Base-by-base conservation (phyloP, 176 grass and related monocot species). In the Avena sativa region DNA sequence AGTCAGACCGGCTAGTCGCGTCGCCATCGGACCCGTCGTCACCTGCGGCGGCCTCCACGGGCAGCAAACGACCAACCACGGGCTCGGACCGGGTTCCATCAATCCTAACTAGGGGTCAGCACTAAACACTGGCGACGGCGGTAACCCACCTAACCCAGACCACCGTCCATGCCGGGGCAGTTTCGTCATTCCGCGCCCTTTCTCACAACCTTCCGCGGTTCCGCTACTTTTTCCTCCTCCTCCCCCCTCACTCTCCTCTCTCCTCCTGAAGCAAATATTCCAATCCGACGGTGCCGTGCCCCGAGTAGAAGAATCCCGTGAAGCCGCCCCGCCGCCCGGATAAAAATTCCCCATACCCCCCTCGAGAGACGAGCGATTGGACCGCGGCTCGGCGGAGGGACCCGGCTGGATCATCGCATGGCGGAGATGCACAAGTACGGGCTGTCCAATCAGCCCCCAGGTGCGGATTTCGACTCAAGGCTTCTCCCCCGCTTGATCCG, bases 251-350 rank as follows among this genome's bases (percentile, higher is more conserved):
- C 82, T 85, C 82, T 52, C 80, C 80, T 72, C n/a, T 79, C 12
- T 50, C 53, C 51, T n/a, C 26, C 40, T 23, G 78, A 26, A 56
- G 82, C 83, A 91, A 86, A 88, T 86, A 88, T 91, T 91, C 90
- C 86, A 91, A 82, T 73, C 86, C 78, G 86, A 91, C 90, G 90
- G 86, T 64, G 86, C 12, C 63, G 76, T 85, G 90, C 44, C 46
- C 30, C 48, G 74, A 77, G 74, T 17, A 32, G 44, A 71, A 62
- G 52, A 71, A 81, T 86, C 86, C 71, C 77, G 81, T 77, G 90
- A 85, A 70, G 81, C 72, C 15, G 34, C 74, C 68, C 76, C 82
- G 46, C 71, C 52, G 71, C 55, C 55, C 78, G 36, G 81, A 82
- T 20, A 88, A n/a, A 85, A 86, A 72, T 88, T 85, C 90, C 83